Evolutionary conservation across 768 basidiomycete genomes (phyloP).

Genomic region (Cystofilobasidium capitatum): DNA sequence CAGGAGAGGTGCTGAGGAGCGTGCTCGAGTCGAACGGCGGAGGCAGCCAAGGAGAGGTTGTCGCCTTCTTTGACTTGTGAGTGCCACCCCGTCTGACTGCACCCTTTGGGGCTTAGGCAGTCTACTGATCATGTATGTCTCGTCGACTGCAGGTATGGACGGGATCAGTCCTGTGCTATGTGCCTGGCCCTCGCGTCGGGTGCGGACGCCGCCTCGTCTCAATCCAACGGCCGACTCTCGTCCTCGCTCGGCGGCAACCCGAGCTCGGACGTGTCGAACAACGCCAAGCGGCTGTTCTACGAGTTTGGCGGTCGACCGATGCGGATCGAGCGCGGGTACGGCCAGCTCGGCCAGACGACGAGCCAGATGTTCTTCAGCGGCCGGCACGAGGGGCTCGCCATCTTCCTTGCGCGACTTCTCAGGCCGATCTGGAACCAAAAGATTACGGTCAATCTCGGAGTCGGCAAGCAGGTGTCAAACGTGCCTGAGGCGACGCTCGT

Average conservation of each 20-base stretch:
- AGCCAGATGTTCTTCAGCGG: constrained; percentile 57
- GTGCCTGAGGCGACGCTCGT: constrained; percentile 56
- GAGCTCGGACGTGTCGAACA: constrained; percentile 45
- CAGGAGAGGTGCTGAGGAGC: constrained; percentile 72
- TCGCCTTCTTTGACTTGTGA: constrained; percentile 73
- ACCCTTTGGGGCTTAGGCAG: not conserved
- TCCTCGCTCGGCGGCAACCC: not conserved
- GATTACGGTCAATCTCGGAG: constrained; percentile 44
- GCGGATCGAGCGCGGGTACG: constrained; percentile 30
- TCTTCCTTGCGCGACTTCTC: constrained; percentile 76
- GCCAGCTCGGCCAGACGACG: constrained; percentile 14
- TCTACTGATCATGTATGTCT: not conserved
- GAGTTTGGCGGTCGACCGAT: constrained; percentile 51
- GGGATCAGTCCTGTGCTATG: constrained; percentile 88
- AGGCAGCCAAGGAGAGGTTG: constrained; percentile 61
- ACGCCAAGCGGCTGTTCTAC: constrained; percentile 34
- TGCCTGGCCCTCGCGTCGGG: constrained; percentile 64
- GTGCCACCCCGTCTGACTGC: constrained; percentile 31
- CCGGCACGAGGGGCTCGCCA: constrained; percentile 72
- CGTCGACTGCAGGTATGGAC: constrained; percentile 74
- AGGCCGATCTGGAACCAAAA: constrained; percentile 80
- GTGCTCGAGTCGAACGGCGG: constrained; percentile 51
- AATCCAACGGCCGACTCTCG: not conserved
- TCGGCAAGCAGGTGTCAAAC: constrained; percentile 48
- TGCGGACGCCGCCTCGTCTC: constrained; percentile 34